Base-by-base conservation (phyloP, 108 stramenopile species). In the Skeletonema grethae region DNA sequence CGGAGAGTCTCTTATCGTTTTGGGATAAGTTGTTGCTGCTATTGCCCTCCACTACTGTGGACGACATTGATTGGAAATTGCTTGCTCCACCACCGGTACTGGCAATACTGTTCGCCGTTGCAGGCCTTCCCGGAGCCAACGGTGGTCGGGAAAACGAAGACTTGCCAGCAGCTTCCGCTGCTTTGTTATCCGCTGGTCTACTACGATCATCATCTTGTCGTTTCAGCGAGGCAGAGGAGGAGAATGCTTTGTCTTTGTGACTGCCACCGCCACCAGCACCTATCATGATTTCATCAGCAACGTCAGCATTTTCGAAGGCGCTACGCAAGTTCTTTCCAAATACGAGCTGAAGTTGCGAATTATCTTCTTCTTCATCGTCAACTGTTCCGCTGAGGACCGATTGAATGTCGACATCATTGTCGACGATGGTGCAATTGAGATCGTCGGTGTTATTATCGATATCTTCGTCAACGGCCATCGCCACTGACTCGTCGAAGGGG, bases 1-100 rank as follows among this genome's bases (percentile, higher is more conserved):
- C 87, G 3, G 86, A 77, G 22, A 91, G 57, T 11, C 62, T 70
- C 60, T 63, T 65, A 11, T 77, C 77, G 1, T 77, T 24, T 24
- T 55, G 22, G 53, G 53, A 9, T 6, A 24, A 22, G 57, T 3
- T 25, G 57, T 3, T 25, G 10, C 25, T 28, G 57, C 29, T 31
- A 3, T 28, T 31, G 15, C 57, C 57, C 13, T 31, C 32, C 13
- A 16, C 24, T 5, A 16, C 24, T 5, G 59, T 20, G n/a, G 59
- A 60, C 20, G 59, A 20, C 59, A 15, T 36, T 8, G 60, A 18
- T 61, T 18, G 32, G 9, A 7, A 31, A 53, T 22, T 53, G 22
- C 22, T 53, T 18, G 1, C 20, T 5, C 16, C 16, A 18, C 20
- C 30, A 10, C 41, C 15, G 41, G 13, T 58, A 20, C 7, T 32